Evolutionary conservation across 139 green algal genomes (phyloP), one percentile per base, ranked within the genome.

Genomic region (Raphidocelis subcapitata): DNA sequence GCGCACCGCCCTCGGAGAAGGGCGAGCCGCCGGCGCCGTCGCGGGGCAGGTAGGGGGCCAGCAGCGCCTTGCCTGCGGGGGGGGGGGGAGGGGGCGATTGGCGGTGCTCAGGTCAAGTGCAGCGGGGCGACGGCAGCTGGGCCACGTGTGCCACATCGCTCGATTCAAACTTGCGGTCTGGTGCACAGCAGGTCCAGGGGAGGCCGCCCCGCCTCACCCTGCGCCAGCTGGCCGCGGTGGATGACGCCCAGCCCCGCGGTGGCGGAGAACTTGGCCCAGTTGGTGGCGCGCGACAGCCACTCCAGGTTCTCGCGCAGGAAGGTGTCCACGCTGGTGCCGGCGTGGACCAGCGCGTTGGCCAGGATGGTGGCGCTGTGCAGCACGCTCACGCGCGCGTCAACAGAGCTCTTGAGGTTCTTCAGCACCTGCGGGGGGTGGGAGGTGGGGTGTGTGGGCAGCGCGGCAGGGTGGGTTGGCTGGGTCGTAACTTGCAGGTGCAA

Each of bases 191-290:
- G 12, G 0, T 72, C 5, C 3, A 29, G 28, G 56, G 15, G 31
- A 32, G n/a, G 2, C 1, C 62, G 55, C 41, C 59, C 41, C 41
- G 8, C 8, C 70, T 52, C 61, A 70, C 70, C 89, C 73, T 93
- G 86, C 57, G 79, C 69, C 64, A 98, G 77, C 79, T 98, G 94
- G 24, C 96, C 96, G 56, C 84, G 86, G 85, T 99, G 96, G 70
- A 99, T 99, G 46, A 97, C 93, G 1, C 96, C 96, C 36, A 99
- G 88, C 0, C 93, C 94, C 36, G 96, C 96, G 10, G 96, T 99
- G n/a, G 96, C 96, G 46, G 74, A 89, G 83, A 99, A 98, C 81
- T 98, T 99, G 69, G 95, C 92, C 96, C 96, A 99, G 90, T 99
- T 99, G 72, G 96, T 99, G 18, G 96, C 93, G 47, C 90, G 86